phyloP scores from a whole-genome alignment of 176 grass and related monocot genomes.

The Eleusine indica region DNA sequence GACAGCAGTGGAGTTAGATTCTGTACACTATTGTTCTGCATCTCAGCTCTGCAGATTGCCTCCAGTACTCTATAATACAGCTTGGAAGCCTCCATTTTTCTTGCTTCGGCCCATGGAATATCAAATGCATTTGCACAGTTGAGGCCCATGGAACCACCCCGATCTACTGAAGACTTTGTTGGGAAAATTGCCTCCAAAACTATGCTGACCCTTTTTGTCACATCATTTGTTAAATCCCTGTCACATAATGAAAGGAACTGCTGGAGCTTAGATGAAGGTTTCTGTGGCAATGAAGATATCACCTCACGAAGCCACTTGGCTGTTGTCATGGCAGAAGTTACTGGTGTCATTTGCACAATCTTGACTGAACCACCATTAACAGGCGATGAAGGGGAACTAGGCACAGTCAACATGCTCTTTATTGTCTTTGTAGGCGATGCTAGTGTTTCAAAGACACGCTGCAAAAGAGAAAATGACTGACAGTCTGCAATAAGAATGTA shows the following conservation, averaged over 20 bases:
- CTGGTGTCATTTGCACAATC: constrained; percentile 76
- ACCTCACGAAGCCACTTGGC: constrained; percentile 94
- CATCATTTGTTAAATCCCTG: constrained; percentile 54
- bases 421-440: constrained; percentile 79
- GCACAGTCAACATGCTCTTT: constrained; percentile 64
- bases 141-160: constrained; percentile 51
- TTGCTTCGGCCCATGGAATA: constrained; percentile 78
- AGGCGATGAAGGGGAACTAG: constrained; percentile 73
- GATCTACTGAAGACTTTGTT: constrained; percentile 51
- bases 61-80: constrained; percentile 89
- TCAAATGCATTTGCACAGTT: constrained; percentile 73
- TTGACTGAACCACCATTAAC: constrained; percentile 58
- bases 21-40: constrained; percentile 51
- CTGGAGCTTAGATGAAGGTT: constrained; percentile 72
- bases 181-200: constrained; percentile 92
- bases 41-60: constrained; percentile 78
- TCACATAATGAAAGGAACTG: constrained; percentile 72
- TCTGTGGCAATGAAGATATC: constrained; percentile 75
- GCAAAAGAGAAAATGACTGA: constrained; percentile 47
- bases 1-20: constrained; percentile 79
- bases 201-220: constrained; percentile 67
- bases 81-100: constrained; percentile 92
- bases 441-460: constrained; percentile 72
- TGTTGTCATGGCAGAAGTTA: constrained; percentile 91
- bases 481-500: constrained; percentile 29